Evolutionary conservation across 2,329 filamentous ascomycete genomes (phyloP), one percentile per base, ranked within the genome.

Genomic region (Botrytis fabae): DNA sequence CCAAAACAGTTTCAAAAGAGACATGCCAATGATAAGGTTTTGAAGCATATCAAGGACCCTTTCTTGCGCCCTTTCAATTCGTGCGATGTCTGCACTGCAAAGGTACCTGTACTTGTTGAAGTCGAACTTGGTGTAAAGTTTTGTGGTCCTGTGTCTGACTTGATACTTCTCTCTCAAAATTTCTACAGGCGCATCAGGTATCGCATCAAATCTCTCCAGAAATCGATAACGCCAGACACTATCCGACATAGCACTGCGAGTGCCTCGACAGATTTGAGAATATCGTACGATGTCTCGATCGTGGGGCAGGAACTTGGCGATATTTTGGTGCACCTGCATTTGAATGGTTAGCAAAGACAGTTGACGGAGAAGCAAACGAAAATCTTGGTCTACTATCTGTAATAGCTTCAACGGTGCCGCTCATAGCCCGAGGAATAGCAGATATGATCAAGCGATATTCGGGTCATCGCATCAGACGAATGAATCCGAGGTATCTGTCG

Each of bases 211-310:
- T 40, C 73, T 79, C 35, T 79, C 72, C 22, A 81, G 77, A 75
- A 85, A 88, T 28, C 80, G 81, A 54, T 77, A 75, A 51, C 84
- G 83, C 86, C 86, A 88, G 77, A 87, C 85, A 10, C 82, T 83
- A 38, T 76, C 72, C 16, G 80, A 76, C 70, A 87, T 78, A 10
- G 84, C 82, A 75, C 81, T 71, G 48, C 80, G 78, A 0, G 83
- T 83, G 5, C 75, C 76, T 12, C 76, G 78, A 79, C 85, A 87
- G 32, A 83, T 75, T 1, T 77, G 72, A 10, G 81, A 78, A 76
- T 84, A 87, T 70, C 75, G 80, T 38, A 78, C 76, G 22, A 88
- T 77, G 74, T 87, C 85, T 28, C 77, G 76, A 76, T 87, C 85
- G 12, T 64, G 59, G 10, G 75, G 72, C 18, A 81, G 73, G 69